Evolutionary conservation across 805 yeast genomes (phyloP), one percentile per base, ranked within the genome.

Genomic region (Hemisphaericaspora nanyangensis): DNA sequence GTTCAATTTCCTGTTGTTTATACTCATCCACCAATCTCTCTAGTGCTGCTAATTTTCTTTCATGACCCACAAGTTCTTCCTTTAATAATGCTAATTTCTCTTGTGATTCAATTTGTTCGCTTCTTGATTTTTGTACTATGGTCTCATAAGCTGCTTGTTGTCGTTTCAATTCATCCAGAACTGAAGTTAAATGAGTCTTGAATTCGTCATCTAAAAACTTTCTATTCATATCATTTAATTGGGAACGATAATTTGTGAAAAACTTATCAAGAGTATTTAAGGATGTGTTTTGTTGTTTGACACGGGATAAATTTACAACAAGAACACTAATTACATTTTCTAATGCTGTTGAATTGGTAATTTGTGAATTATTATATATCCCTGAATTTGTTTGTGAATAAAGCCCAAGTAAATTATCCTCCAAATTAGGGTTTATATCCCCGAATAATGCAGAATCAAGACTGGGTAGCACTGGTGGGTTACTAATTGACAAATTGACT

Each of bases 361-460:
- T 70, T 38, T 77, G 77, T 25, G 83, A 70, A 49, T 80, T 80
- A 20, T 71, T 73, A 48, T 74, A 77, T 30, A 80, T 72, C 1
- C 85, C 85, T 11, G 77, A 66, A 36, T 73, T 62, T 12, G 70
- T 64, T 38, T 68, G 68, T 29, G 74, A 69, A 43, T 68, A 68
- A 3, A 72, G 55, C 0, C 79, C 79, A 22, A 77, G 48, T 8
- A 77, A 56, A 29, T 66, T 59, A 44, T 76, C 82, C 47, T 78
- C 83, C 20, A 77, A 40, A 20, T 56, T 48, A 5, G 71, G 66
- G 47, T 72, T 68, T 15, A 77, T 70, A 53, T 79, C 85, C 18
- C 84, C 82, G 57, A 79, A 80, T 61, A 80, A 63, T 2, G 83
- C 82, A 18, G 72, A 71, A 45, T 78, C 83, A 54, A 77, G 77